A percentile compares a stretch with the other conserved stretches of the same genome.
phyloP scores from a whole-genome alignment of 2,329 filamentous ascomycete genomes.

The Phyllosticta citrichinensis region DNA sequence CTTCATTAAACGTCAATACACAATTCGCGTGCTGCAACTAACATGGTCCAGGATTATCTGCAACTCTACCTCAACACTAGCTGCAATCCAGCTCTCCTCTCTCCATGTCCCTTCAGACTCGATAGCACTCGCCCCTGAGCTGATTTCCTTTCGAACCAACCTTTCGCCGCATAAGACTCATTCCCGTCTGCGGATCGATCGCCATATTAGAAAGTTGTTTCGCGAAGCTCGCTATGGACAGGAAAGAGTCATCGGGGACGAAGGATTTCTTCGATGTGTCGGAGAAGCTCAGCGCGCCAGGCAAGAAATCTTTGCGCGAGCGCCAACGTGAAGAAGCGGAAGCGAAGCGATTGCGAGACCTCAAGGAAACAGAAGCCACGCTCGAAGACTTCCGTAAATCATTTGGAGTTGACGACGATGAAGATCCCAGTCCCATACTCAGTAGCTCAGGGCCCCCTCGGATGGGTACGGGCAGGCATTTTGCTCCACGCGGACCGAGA shows the following conservation, averaged over 20 bases:
- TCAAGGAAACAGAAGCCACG: slow-evolving; percentile 76
- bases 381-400: slow-evolving; percentile 82
- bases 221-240: not conserved
- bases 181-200: not conserved
- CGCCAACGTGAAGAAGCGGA: slow-evolving; percentile 81
- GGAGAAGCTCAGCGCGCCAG: slow-evolving; percentile 69
- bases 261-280: slow-evolving; percentile 59
- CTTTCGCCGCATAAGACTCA: not conserved
- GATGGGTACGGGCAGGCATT: slow-evolving; percentile 46
- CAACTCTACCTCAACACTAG: too few species aligned
- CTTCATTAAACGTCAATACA: too few species aligned
- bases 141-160: not conserved
- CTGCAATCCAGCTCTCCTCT: too few species aligned
- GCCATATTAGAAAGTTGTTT: too few species aligned
- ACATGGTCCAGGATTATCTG: too few species aligned
- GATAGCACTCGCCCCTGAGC: not conserved
- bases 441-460: slow-evolving; percentile 5
- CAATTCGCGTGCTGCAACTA: too few species aligned
- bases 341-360: slow-evolving; percentile 74
- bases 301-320: slow-evolving; percentile 81
- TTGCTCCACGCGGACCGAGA: slow-evolving; percentile 28
- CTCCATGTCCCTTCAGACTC: too few species aligned
- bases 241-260: not conserved
- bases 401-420: slow-evolving; percentile 50
- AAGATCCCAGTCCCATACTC: slow-evolving; percentile 13